phyloP scores from a whole-genome alignment of 2,329 filamentous ascomycete species.

The Monosporascus sp. region DNA sequence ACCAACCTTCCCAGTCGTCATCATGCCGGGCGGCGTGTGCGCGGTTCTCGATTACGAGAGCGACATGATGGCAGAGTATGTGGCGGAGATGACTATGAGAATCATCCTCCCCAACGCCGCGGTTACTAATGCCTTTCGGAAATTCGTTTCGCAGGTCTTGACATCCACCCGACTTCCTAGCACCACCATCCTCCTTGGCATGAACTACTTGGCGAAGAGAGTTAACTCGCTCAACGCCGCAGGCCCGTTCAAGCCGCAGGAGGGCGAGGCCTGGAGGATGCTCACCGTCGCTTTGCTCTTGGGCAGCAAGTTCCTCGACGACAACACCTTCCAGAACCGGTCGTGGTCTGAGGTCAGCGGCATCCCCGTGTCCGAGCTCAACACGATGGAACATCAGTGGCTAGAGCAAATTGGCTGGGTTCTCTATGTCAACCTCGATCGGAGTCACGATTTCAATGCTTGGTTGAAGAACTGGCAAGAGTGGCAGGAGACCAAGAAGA shows the following conservation, averaged over 20 bases:
- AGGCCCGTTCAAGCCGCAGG: conserved; percentile 50
- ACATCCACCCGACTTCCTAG: conserved; percentile 85
- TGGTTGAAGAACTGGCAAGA: conserved; percentile 57
- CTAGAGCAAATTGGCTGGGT: conserved; percentile 75
- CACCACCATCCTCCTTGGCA: conserved; percentile 82
- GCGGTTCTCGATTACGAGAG: conserved; percentile 95
- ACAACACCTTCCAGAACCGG: conserved; percentile 96
- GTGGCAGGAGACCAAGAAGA: conserved; percentile 51
- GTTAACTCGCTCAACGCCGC: conserved; percentile 66
- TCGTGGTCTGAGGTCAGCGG: conserved; percentile 95
- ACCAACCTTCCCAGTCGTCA: conserved; percentile 29
- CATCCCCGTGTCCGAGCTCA: conserved; percentile 78
- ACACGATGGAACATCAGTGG: conserved; percentile 84
- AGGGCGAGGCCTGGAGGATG: conserved; percentile 79
- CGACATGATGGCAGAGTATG: conserved; percentile 92
- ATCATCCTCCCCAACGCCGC: conserved; percentile 46
- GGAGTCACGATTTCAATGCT: conserved; percentile 64
- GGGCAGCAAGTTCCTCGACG: conserved; percentile 92
- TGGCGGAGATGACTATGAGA: conserved; percentile 75
- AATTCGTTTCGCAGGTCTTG: conserved; percentile 87
- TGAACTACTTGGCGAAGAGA: conserved; percentile 82
- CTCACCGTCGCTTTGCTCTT: conserved; percentile 79
- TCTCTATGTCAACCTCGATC: conserved; percentile 78
- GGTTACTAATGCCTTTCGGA: conserved; percentile 71
- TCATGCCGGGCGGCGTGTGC: conserved; percentile 76